Base-by-base conservation (phyloP, 306 rosid genomes). In the Rubus idaeus region DNA sequence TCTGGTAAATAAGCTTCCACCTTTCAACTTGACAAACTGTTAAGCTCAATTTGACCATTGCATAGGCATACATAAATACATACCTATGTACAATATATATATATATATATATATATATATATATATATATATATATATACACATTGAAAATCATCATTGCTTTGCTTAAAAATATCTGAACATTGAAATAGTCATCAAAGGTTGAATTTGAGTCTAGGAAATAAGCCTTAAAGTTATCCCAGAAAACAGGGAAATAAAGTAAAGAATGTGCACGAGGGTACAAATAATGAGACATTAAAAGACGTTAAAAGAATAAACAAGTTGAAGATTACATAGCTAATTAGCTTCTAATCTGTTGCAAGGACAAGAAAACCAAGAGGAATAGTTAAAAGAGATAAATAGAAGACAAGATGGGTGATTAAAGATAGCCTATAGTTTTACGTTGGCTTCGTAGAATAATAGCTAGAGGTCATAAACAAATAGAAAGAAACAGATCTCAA, bases 401-500 rank as follows among this genome's bases (percentile, higher is more conserved):
- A 41, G 30, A 63, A 63, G 46, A 21, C 8, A 57, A 14, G 26
- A 42, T 23, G 55, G 53, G 42, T 57, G 18, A 23, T 16, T 7
- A 30, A 7, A 14, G 12, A 46, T 70, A 21, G 18, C 55, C 5
- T 7, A 65, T 10, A 40, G 39, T 14, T 21, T 21, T 45, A 5
- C n/a, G 3, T 21, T 40, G 41, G 53, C 37, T 42, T 41, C 35
- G 6, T 9, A 63, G 45, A 5, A 75, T 56, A 55, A 12, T 46
- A 71, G 73, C 71, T 75, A 68, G 55, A 72, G 55, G 62, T 37
- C 45, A 40, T 45, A 71, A 39, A 78, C 50, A 16, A 41, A 40
- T 3, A 40, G 46, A 23, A 17, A 84, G 45, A 75, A 56, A 62
- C 41, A 30, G 12, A 55, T 75, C 49, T 37, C 26, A 42, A 63